These are phyloP conservation scores for Parietaria judaica DNA, from an alignment of 306 rosid genomes.

Conservation along the genomic window DNA sequence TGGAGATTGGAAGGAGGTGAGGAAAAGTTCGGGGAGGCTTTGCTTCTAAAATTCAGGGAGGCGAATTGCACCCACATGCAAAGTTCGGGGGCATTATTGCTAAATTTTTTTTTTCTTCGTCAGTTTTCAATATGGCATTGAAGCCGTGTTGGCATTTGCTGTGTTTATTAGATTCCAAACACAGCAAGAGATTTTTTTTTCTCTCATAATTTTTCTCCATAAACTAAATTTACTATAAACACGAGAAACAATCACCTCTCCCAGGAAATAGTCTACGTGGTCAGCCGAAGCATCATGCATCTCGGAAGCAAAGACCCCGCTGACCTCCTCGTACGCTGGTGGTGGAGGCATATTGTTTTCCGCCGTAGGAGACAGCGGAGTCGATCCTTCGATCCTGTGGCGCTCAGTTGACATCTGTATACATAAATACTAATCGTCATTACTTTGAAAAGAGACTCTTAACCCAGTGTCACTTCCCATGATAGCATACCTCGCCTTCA, in stretches of 20 bases:
- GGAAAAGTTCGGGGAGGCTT: no score
- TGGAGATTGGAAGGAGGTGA: no score
- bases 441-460: neutral
- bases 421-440: constrained; percentile 4
- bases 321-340: constrained; percentile 72
- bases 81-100: no score
- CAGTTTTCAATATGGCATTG: no score
- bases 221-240: no score
- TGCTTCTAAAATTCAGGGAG: no score
- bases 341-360: constrained; percentile 67
- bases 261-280: constrained; percentile 63
- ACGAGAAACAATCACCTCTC: constrained; percentile 49
- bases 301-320: constrained; percentile 59
- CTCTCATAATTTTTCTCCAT: no score
- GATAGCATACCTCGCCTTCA: constrained; percentile 58
- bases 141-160: no score
- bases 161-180: no score
- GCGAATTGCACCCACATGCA: no score
- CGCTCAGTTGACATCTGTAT: constrained; percentile 66
- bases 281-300: constrained; percentile 54
- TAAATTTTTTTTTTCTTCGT: no score
- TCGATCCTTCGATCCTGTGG: constrained; percentile 65
- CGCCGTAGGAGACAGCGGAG: constrained; percentile 25
- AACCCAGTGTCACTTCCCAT: neutral
- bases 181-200: no score